Percentiles rank a stretch among this genome's conserved stretches.
These are phyloP conservation scores for Darksidea phi DNA, from an alignment of 495 filamentous ascomycete species.

Conservation along the genomic window DNA sequence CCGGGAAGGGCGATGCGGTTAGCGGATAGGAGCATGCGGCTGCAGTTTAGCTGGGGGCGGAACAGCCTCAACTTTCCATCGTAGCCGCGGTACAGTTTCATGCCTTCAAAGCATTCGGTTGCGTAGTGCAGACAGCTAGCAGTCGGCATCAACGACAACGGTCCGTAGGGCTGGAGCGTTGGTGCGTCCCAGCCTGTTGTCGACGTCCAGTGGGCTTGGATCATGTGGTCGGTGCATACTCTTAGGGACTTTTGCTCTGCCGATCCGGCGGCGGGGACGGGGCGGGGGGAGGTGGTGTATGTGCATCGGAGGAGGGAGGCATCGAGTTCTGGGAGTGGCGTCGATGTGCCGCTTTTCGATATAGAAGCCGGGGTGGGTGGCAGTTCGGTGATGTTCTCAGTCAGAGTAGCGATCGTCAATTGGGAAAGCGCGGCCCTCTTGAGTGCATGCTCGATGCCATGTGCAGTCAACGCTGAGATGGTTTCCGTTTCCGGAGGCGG, in stretches of 20 bases:
- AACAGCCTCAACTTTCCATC: constrained; percentile 84
- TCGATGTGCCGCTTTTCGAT: neutral
- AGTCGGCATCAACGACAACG: constrained; percentile 77
- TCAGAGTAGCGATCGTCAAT: constrained; percentile 1
- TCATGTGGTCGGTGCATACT: constrained; percentile 84
- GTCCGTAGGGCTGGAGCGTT: constrained; percentile 74
- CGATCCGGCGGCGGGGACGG: constrained; percentile 61
- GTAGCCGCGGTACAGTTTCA: constrained; percentile 81
- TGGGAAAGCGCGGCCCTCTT: constrained; percentile 24
- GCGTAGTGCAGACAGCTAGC: constrained; percentile 88
- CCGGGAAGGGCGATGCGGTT: constrained; percentile 73
- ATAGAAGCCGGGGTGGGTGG: neutral
- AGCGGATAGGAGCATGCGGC: constrained; percentile 68
- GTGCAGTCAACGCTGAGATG: constrained; percentile 35
- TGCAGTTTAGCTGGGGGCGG: constrained; percentile 74
- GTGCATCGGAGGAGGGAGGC: constrained; percentile 70
- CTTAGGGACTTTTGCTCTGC: constrained; percentile 45
- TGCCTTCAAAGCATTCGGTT: constrained; percentile 87
- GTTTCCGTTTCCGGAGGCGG: constrained; percentile 25
- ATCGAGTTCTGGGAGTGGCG: constrained; percentile 53
- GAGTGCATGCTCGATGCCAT: constrained; percentile 40
- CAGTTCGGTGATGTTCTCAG: neutral
- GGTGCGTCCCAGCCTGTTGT: constrained; percentile 72
- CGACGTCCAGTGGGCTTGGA: constrained; percentile 69
- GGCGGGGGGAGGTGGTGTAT: constrained; percentile 62